Conservation (phyloP, 2,329 filamentous ascomycete genomes). For the Chrysoporthe austroafricana region DNA sequence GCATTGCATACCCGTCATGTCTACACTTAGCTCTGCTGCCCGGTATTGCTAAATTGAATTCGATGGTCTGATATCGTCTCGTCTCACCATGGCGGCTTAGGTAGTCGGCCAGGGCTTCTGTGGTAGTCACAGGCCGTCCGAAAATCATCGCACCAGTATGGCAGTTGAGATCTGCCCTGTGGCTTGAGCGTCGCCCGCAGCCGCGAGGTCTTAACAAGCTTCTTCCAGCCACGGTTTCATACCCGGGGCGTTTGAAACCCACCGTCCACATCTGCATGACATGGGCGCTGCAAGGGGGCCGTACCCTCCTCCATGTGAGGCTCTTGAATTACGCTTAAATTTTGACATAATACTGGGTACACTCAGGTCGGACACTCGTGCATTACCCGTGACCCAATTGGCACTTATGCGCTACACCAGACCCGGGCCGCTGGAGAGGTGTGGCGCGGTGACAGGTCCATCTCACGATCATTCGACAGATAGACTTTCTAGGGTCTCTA, state of each 20-base stretch:
- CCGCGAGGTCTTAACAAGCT: not conserved
- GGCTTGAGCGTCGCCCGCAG: conserved; percentile 1
- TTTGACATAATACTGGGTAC: not conserved
- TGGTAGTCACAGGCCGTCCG: not conserved
- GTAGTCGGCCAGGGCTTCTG: not conserved
- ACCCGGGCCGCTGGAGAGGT: not conserved
- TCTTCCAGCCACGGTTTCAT: conserved; percentile 1
- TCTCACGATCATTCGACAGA: conserved; percentile 3
- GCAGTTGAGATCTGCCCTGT: not conserved
- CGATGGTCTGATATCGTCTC: not conserved
- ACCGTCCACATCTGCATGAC: conserved; percentile 11
- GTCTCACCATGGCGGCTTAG: not conserved
- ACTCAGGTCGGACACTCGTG: not conserved
- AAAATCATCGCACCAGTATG: not conserved
- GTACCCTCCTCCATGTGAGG: not conserved
- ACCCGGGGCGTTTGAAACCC: conserved; percentile 19
- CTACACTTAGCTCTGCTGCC: not conserved
- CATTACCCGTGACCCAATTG: not conserved
- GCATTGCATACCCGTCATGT: not conserved
- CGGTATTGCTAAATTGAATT: not conserved
- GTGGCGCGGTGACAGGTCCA: not conserved
- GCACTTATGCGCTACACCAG: not conserved
- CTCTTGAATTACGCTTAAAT: conserved; percentile 24
- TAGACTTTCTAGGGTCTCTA: not conserved
- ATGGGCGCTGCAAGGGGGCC: not conserved